phyloP scores from a whole-genome alignment of 2,329 filamentous ascomycete genomes.

The Onygenales sp. region DNA sequence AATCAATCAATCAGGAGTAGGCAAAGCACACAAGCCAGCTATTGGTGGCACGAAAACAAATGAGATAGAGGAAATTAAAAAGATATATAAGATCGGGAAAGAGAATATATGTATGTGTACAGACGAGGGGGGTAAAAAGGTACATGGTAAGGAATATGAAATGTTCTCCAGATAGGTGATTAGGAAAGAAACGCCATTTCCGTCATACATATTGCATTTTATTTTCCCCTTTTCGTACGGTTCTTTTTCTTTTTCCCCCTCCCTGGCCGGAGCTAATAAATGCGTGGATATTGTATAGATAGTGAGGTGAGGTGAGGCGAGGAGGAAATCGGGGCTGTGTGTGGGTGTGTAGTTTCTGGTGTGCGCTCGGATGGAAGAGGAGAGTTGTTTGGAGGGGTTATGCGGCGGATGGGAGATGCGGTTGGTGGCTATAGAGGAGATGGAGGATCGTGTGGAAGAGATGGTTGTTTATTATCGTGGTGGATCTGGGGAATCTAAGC shows the following conservation, averaged over 20 bases:
- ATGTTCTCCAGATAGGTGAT: background rate
- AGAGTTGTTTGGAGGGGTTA: background rate
- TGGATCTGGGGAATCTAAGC: constrained; percentile 19
- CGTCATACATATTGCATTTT: background rate
- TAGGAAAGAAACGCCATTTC: background rate
- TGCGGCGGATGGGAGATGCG: background rate
- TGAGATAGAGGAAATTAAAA: constrained; percentile 13
- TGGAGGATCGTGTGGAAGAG: background rate
- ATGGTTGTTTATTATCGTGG: background rate
- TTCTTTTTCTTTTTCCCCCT: background rate
- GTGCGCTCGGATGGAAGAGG: background rate
- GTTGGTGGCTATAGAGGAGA: background rate
- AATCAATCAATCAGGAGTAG: too few species aligned
- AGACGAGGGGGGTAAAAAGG: background rate
- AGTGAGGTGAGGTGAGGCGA: background rate
- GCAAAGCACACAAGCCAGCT: too few species aligned
- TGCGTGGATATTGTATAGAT: constrained; percentile 1
- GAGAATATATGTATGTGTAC: constrained; percentile 1
- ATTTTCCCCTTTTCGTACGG: background rate
- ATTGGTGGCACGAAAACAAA: constrained; percentile 5
- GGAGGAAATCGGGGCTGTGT: background rate
- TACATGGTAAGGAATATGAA: background rate
- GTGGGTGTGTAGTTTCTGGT: background rate
- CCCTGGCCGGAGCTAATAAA: background rate
- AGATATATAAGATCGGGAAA: constrained; percentile 1